Evolutionary conservation across 148 eudicot genomes (phyloP), one percentile per base, ranked within the genome.

Genomic region (Selenicereus undatus): DNA sequence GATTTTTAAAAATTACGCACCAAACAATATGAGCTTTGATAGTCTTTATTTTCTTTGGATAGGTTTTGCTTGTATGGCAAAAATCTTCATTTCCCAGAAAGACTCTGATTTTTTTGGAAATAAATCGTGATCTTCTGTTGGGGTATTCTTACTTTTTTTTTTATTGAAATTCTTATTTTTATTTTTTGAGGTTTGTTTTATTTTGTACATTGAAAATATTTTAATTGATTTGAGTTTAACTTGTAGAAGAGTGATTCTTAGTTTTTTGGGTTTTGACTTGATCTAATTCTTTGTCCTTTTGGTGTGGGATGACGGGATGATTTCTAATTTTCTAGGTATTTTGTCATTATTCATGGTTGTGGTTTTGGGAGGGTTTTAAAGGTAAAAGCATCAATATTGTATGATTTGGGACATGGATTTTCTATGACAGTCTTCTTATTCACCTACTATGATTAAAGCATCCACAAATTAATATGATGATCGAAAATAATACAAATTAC

Each of bases 351-450:
- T 48, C 32, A 32, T 32, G 32, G 32, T 32, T 32, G 32, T n/a
- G n/a, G n/a, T n/a, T n/a, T 32, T 32, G 32, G 32, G 32, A 32
- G 1, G 32, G 2, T 32, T 32, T 32, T 32, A 32, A 32, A 32
- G 32, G 32, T 50, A 17, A n/a, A 82, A 69, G 43, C 71, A 76
- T 73, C 30, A 39, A 42, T 27, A 76, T 76, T 71, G 80, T 51
- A 82, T 82, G 84, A 82, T 76, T 42, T 39, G 9, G 56, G 60
- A 70, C 76, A 71, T 82, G 80, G 76, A 71, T 71, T 82, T 76
- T 36, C 27, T 52, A 54, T 81, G 80, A 70, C 79, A 48, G 42
- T 65, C 74, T 74, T 81, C 29, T 76, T 66, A 16, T 76, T 65
- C 48, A 68, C 29, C 75, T 36, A 66, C 75, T 76, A 54, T 71